Base-by-base conservation (phyloP, 345 rosid genomes). In the Brassica nigra region DNA sequence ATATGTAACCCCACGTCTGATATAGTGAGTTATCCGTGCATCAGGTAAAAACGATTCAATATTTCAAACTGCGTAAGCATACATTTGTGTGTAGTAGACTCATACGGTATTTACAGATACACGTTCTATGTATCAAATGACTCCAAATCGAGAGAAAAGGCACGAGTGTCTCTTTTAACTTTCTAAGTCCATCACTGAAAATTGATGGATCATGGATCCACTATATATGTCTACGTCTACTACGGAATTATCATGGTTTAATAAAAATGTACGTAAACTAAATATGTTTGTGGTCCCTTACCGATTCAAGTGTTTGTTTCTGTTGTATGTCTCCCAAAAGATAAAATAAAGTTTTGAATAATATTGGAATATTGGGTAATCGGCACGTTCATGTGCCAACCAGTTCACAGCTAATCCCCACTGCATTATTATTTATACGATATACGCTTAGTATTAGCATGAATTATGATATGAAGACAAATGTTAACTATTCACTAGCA, bases 361-460 rank as follows among this genome's bases (percentile, higher is more conserved):
- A 23, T 23, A 23, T 20, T 20, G 23, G 30, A 59, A 61, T 44
- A 73, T 74, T 74, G 68, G 75, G 70, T 80, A 61, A 61, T 59
- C 61, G 55, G 75, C 79, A 80, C 54, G 78, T 79, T 80, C 74
- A 73, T 59, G 44, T 73, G 74, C 78, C 82, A 79, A 68, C 82
- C n/a, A 73, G 31, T 67, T 80, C 83, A 74, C 79, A 80, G 83
- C 71, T 80, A 62, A 74, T 15, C 54, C 71, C 67, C 79, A 69
- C 70, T 68, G 36, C 70, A 62, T 61, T 30, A 62, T 68, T 62
- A 12, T 33, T 28, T 36, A 57, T 57, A 28, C 30, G 47, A 15
- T 16, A 49, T 52, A 73, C 69, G 57, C 14, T 67, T 44, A 5
- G 5, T 47, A n/a, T n/a, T 49, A 14, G 16, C 6, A 49, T 4